Conservation (phyloP, 2,329 filamentous ascomycete genomes). For the Davidsoniella neocaledoniae region DNA sequence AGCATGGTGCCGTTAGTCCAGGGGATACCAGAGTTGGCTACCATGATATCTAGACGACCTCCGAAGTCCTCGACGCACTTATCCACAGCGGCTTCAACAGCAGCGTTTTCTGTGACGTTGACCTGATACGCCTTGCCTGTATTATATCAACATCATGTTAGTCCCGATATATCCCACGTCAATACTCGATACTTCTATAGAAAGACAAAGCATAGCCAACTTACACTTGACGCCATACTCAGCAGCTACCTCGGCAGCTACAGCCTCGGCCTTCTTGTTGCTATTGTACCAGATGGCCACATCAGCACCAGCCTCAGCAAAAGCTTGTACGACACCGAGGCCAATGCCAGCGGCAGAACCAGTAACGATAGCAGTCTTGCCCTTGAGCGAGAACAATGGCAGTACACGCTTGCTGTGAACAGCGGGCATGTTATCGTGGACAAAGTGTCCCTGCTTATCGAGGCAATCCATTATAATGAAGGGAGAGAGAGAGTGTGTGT, state of each 20-base stretch:
- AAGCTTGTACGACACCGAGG: conserved; percentile 18
- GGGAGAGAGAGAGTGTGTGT: conserved; percentile 3
- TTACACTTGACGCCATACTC: conserved; percentile 43
- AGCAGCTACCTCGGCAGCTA: conserved; percentile 16
- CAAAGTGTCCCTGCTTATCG: conserved; percentile 32
- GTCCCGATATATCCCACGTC: background rate
- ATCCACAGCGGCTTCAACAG: conserved; percentile 47
- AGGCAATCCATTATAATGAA: conserved; percentile 27
- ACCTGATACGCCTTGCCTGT: conserved; percentile 45
- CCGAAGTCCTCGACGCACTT: conserved; percentile 17
- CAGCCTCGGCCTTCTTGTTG: conserved; percentile 15
- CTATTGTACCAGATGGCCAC: conserved; percentile 22
- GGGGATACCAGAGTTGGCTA: conserved; percentile 42
- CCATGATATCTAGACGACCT: conserved; percentile 30
- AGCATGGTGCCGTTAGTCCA: conserved; percentile 55
- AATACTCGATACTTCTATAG: background rate
- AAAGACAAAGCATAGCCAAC: conserved; percentile 16
- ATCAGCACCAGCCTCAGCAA: conserved; percentile 19
- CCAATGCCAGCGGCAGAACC: conserved; percentile 16
- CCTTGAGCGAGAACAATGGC: conserved; percentile 51
- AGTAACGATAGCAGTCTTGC: conserved; percentile 18
- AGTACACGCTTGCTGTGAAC: conserved; percentile 36
- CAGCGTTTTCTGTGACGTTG: conserved; percentile 22
- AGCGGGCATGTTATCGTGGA: conserved; percentile 36
- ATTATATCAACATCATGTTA: background rate